Percentiles rank a stretch among this genome's conserved stretches.
These are phyloP conservation scores for Rubus idaeus DNA, from an alignment of 306 rosid genomes.

Conservation along the genomic window DNA sequence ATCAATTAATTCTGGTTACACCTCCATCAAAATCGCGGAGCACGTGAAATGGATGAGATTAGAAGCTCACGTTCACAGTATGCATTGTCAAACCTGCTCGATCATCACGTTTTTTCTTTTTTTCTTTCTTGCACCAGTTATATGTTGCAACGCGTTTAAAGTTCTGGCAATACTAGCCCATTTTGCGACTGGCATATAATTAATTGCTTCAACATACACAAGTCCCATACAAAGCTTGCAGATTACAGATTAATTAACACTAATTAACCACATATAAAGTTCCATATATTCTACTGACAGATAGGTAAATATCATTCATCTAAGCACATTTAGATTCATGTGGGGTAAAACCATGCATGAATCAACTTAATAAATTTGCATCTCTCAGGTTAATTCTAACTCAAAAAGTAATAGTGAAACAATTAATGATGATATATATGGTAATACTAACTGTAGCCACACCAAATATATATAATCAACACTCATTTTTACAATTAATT, in stretches of 20 bases:
- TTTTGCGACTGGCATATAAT: no score
- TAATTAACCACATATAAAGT: no score
- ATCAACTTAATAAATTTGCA: background rate
- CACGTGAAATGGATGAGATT: background rate
- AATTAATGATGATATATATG: conserved; percentile 27
- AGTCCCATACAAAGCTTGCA: no score
- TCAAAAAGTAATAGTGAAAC: conserved; percentile 9
- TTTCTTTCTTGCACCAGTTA: background rate
- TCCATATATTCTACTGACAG: no score
- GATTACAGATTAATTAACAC: no score
- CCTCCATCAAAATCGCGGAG: background rate
- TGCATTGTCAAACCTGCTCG: background rate
- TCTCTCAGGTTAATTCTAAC: conserved; percentile 1
- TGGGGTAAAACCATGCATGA: background rate
- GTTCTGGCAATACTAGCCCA: no score
- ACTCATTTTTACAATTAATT: conserved; percentile 9
- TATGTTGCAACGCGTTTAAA: background rate
- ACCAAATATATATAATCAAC: conserved; percentile 13
- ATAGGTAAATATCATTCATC: no score
- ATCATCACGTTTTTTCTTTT: no score
- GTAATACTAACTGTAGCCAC: conserved; percentile 19
- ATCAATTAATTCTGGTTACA: background rate
- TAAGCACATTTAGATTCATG: no score
- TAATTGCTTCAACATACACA: no score
- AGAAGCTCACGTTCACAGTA: background rate